Evolutionary conservation across 805 yeast species (phyloP), one percentile per base, ranked within the genome.

Genomic region (Candida loeiensis): DNA sequence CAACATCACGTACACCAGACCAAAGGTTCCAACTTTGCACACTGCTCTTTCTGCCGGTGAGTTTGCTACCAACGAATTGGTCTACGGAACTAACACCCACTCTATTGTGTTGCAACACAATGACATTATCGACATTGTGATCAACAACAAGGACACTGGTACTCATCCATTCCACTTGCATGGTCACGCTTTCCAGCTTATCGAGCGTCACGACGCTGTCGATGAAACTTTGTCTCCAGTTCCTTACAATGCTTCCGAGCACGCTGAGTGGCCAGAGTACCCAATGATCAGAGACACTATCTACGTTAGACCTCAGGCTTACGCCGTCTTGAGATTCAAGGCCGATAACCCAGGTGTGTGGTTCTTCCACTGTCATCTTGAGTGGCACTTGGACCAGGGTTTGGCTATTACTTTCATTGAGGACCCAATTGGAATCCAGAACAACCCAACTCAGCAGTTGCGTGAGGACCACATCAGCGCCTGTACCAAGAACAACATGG

Each of bases 301-400:
- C 8, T 82, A 80, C 53, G 86, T 85, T 34, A 76, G 80, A 58
- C 89, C 95, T 19, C 85, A 85, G 58, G 89, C 96, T 2, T 82
- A 86, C 68, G 75, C 89, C 55, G 90, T 87, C 22, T 57, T 91
- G 47, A 78, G 98, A 59, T 91, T 89, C 74, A 78, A 76, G 56
- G 95, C 98, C 39, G 82, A 85, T 60, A 93, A 93, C 63, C 99
- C 98, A 22, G 99, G 99, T 71, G 90, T 90, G 32, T 91, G 98
- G 99, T 78, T 82, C 63, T 93, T 93, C 95, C 99, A 91, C 70
- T 91, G 99, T 67, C 99, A 91, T 63, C 85, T 93, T 56, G 98
- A 93, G 63, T 91, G 99, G 99, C 99, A 93, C 70, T 76, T 91
- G 73, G 76, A 81, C 56, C 98, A 93, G 71, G 99, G 99, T 56